phyloP scores from a whole-genome alignment of 1,139 yeast species.

The Blastobotrys ciferrii region DNA sequence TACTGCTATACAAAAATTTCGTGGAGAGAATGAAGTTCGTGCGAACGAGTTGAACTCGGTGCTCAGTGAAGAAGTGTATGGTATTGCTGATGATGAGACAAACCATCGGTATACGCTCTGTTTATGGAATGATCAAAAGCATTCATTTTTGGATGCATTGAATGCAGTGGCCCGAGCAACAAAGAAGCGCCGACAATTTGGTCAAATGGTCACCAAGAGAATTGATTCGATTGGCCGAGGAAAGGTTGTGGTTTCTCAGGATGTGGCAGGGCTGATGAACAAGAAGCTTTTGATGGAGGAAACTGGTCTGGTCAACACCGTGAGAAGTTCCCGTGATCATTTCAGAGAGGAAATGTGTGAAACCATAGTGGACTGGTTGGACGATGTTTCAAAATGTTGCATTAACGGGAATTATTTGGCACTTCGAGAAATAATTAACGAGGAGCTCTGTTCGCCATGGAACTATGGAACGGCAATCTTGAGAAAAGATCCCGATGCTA shows the following conservation, averaged over 20 bases:
- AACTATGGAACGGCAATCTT: conserved; percentile 30
- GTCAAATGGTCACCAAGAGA: conserved; percentile 66
- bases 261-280: conserved; percentile 49
- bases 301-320: conserved; percentile 66
- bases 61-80: conserved; percentile 41
- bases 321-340: conserved; percentile 64
- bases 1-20: conserved; percentile 39
- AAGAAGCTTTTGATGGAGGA: conserved; percentile 53
- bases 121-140: conserved; percentile 75
- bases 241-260: conserved; percentile 56
- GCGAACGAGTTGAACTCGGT: conserved; percentile 35
- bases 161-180: conserved; percentile 65
- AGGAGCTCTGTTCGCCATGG: conserved; percentile 58
- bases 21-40: conserved; percentile 26
- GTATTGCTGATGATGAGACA: conserved; percentile 44
- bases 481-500: neutral
- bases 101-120: conserved; percentile 53
- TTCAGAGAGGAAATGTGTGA: conserved; percentile 82
- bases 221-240: conserved; percentile 70
- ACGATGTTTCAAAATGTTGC: conserved; percentile 56
- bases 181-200: conserved; percentile 62
- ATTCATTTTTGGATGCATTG: conserved; percentile 72
- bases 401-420: conserved; percentile 50
- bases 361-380: conserved; percentile 65
- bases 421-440: conserved; percentile 54